Conservation (phyloP, 768 basidiomycete species). For the Lactifluus echinatus region DNA sequence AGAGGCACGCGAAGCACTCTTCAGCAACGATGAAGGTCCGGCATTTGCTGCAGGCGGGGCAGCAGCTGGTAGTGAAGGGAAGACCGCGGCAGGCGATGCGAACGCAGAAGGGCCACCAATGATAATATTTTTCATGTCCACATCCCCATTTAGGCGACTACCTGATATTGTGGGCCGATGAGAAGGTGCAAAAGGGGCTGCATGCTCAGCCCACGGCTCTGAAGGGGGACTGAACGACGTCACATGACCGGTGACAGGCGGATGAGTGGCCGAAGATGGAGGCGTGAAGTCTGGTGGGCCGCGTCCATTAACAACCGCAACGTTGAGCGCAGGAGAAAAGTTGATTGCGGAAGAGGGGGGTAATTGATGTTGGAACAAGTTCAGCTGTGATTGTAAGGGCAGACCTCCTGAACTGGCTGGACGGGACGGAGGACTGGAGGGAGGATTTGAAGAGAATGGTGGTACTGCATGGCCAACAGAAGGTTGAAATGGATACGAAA, state of each 20-base stretch:
- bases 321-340: slow-evolving; percentile 21
- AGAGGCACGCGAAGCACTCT: slow-evolving; percentile 22
- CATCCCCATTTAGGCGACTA: slow-evolving; percentile 20
- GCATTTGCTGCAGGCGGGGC: slow-evolving; percentile 16
- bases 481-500: slow-evolving; percentile 20
- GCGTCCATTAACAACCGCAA: slow-evolving; percentile 17
- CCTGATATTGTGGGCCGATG: slow-evolving; percentile 29
- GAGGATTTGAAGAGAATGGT: slow-evolving; percentile 19
- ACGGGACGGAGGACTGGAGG: slow-evolving; percentile 24
- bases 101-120: slow-evolving; percentile 12
- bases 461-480: slow-evolving; percentile 17
- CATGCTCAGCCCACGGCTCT: slow-evolving; percentile 15
- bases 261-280: slow-evolving; percentile 21
- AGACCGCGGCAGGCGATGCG: slow-evolving; percentile 28
- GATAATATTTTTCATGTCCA: slow-evolving; percentile 19
- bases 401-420: slow-evolving; percentile 29
- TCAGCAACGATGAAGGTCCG: slow-evolving; percentile 18
- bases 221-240: slow-evolving; percentile 28
- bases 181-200: slow-evolving; percentile 8
- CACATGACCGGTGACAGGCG: slow-evolving; percentile 22
- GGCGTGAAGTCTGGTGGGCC: slow-evolving; percentile 22
- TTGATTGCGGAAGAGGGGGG: slow-evolving; percentile 17
- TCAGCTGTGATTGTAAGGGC: slow-evolving; percentile 22
- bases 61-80: slow-evolving; percentile 23
- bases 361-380: slow-evolving; percentile 6